A percentile compares a stretch with the other conserved stretches of the same genome.
phyloP scores from a whole-genome alignment of 2,329 filamentous ascomycete genomes.

The Helotiales sp. region DNA sequence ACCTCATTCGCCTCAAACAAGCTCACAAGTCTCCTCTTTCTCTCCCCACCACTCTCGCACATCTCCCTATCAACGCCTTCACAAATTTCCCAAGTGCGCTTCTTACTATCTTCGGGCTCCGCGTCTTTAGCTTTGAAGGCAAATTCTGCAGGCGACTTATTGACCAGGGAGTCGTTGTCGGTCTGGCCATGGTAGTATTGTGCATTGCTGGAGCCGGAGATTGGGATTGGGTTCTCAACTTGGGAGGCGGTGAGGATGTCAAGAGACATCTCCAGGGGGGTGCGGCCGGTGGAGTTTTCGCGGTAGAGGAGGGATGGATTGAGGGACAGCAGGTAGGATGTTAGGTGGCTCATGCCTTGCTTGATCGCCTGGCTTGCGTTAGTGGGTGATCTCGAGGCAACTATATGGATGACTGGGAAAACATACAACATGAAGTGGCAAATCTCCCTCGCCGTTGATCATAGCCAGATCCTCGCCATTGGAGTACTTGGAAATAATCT shows the following conservation, averaged over 20 bases:
- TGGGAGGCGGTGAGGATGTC: conserved; percentile 54
- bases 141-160: conserved; percentile 17
- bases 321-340: conserved; percentile 33
- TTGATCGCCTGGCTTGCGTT: conserved; percentile 46
- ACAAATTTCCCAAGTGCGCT: conserved; percentile 46
- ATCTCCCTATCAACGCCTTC: conserved; percentile 38
- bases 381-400: conserved; percentile 43
- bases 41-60: conserved; percentile 34
- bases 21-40: conserved; percentile 59
- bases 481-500: conserved; percentile 59
- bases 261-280: conserved; percentile 70
- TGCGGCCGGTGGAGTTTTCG: conserved; percentile 79
- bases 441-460: conserved; percentile 69
- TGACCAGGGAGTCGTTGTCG: conserved; percentile 17
- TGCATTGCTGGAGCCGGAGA: conserved; percentile 35
- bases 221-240: conserved; percentile 29
- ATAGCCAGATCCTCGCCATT: conserved; percentile 60
- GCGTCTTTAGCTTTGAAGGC: conserved; percentile 11
- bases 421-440: conserved; percentile 64
- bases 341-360: conserved; percentile 28
- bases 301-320: conserved; percentile 57
- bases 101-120: conserved; percentile 28
- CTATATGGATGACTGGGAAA: background rate
- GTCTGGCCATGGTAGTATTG: conserved; percentile 20
- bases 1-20: conserved; percentile 66